Evolutionary conservation across 108 stramenopile species (phyloP), one percentile per base, ranked within the genome.

Genomic region (Discostella stelligeroides): DNA sequence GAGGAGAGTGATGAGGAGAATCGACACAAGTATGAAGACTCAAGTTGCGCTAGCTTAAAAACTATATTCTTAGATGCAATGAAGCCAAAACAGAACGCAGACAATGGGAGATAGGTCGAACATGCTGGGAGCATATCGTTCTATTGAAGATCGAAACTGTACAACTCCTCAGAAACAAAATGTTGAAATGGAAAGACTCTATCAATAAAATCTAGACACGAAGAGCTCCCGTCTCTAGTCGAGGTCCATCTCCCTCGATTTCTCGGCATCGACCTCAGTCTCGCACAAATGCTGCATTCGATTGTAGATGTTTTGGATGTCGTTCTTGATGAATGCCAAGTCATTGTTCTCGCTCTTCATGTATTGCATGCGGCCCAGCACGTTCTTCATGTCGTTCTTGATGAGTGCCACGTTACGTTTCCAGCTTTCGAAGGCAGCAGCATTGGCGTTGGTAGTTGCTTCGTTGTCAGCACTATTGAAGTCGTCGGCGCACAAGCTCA

Each of bases 1-100:
- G 58, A 74, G 56, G 73, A 82, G 41, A 79, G 81, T 43, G 60
- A 68, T 51, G 60, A 57, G 28, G 79, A 90, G 59, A 87, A 90
- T 72, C 41, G 37, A 24, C 49, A 80, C 1, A 76, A 84, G 50
- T 90, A 90, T 51, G 73, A 74, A 34, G 77, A 79, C 1, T 65
- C 79, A 15, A 71, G 55, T 13, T 82, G 81, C 48, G 40, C 64
- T 12, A 65, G 49, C 27, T 53, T 72, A 24, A 76, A 72, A 56
- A 63, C 23, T 27, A 40, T 67, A 46, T 82, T 82, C 60, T 60
- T 60, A 39, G 75, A 77, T 38, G 71, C 75, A 20, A 50, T 80
- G 61, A 67, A n/a, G n/a, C n/a, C n/a, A n/a, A n/a, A n/a, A n/a
- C n/a, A 68, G 55, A 49, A 40, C 1, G 49, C 9, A 38, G 64